Conservation (phyloP, 768 basidiomycete species). For the Trichaptum fuscoviolaceum region DNA sequence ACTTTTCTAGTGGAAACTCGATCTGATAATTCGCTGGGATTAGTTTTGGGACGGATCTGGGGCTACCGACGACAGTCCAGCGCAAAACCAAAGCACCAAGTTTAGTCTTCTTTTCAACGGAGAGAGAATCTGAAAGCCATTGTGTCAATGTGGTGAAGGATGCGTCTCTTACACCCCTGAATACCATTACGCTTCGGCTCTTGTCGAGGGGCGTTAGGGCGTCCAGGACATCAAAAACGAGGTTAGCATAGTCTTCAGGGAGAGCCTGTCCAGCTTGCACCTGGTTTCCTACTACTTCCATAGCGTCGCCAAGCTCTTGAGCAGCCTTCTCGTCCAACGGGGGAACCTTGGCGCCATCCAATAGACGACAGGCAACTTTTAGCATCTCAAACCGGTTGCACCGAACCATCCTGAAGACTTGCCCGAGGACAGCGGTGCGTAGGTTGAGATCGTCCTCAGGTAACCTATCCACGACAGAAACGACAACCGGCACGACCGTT, state of each 20-base stretch:
- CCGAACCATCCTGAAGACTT: background rate
- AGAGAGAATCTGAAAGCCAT: background rate
- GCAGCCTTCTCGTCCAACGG: background rate
- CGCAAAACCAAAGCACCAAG: slow-evolving; percentile 16
- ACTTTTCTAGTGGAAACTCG: slow-evolving; percentile 31
- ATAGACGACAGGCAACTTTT: background rate
- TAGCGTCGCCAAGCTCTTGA: slow-evolving; percentile 4
- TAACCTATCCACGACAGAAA: background rate
- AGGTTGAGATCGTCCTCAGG: background rate
- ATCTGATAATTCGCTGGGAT: background rate
- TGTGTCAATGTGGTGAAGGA: slow-evolving; percentile 1
- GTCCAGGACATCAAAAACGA: background rate
- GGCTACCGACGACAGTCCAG: slow-evolving; percentile 7
- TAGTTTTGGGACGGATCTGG: slow-evolving; percentile 7
- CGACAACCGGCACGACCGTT: background rate
- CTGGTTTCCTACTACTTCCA: slow-evolving; percentile 4
- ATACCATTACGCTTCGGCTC: background rate
- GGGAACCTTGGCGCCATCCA: background rate
- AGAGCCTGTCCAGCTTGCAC: background rate
- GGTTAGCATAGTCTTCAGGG: slow-evolving; percentile 3
- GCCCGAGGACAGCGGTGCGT: background rate
- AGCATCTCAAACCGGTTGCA: background rate
- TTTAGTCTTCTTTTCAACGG: slow-evolving; percentile 1
- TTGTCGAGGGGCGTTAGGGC: slow-evolving; percentile 5
- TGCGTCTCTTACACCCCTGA: slow-evolving; percentile 3